Evolutionary conservation across 176 grass and related monocot species (phyloP).

Genomic region (Juncus effusus): DNA sequence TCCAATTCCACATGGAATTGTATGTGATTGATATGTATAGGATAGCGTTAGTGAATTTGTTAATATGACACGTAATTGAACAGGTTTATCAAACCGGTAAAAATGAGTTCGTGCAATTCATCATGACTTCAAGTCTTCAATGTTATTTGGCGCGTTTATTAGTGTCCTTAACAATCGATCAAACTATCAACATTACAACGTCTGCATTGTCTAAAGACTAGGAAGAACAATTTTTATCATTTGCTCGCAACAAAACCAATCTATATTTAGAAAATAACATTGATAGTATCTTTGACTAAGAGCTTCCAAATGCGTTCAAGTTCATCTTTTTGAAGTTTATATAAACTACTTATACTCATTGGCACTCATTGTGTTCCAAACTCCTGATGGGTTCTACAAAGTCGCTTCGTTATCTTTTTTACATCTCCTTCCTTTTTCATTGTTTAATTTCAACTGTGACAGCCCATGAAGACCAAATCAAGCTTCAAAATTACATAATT

Average conservation of each 20-base stretch:
- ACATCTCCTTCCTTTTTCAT: conserved; percentile 5
- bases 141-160: background rate
- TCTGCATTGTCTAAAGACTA: background rate
- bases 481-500: conserved; percentile 19
- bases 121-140: no score
- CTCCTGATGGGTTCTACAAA: conserved; percentile 1
- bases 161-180: background rate
- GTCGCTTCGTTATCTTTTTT: background rate
- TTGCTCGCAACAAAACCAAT: no score
- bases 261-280: no score
- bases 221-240: no score
- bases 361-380: background rate
- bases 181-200: background rate
- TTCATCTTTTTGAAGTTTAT: background rate
- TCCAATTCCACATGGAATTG: no score
- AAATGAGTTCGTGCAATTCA: no score
- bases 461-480: background rate
- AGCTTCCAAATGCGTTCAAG: no score
- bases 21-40: no score
- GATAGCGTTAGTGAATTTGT: no score
- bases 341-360: background rate
- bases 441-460: background rate
- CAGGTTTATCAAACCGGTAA: no score
- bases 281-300: no score
- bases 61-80: no score